Conservation (phyloP, 768 basidiomycete genomes). For the Sistotremastrum niveocremeum region DNA sequence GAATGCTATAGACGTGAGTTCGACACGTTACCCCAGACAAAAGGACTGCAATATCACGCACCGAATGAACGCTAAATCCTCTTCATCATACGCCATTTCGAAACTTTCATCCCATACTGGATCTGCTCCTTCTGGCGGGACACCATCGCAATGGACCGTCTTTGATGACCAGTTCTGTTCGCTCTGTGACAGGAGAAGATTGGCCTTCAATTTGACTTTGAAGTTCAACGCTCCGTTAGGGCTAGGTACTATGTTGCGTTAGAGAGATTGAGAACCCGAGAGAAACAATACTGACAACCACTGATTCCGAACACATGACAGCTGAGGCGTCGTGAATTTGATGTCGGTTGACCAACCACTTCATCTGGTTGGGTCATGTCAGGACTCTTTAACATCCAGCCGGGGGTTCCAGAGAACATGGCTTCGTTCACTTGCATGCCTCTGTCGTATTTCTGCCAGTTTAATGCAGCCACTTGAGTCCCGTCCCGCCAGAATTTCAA, state of each 20-base stretch:
- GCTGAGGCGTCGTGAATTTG: background rate
- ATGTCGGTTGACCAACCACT: slow-evolving; percentile 7
- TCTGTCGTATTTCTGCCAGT: slow-evolving; percentile 49
- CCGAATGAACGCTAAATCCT: slow-evolving; percentile 42
- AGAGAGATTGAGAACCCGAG: background rate
- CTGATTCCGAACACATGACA: slow-evolving; percentile 24
- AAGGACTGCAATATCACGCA: too few species aligned
- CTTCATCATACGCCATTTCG: slow-evolving; percentile 36
- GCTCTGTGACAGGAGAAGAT: slow-evolving; percentile 28
- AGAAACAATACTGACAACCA: slow-evolving; percentile 21
- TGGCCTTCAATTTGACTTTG: slow-evolving; percentile 29
- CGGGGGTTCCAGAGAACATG: slow-evolving; percentile 41
- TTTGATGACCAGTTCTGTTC: slow-evolving; percentile 32
- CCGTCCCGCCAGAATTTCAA: slow-evolving; percentile 42
- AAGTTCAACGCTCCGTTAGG: slow-evolving; percentile 27
- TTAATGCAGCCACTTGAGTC: slow-evolving; percentile 42
- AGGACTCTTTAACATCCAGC: slow-evolving; percentile 41
- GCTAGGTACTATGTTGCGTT: slow-evolving; percentile 26
- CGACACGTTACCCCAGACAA: background rate
- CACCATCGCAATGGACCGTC: slow-evolving; percentile 22
- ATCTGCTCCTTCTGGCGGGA: slow-evolving; percentile 18
- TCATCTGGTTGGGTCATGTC: slow-evolving; percentile 6
- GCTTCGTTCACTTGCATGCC: slow-evolving; percentile 44
- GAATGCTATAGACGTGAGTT: slow-evolving; percentile 16
- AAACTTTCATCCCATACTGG: slow-evolving; percentile 25